Evolutionary conservation across 176 grass and related monocot species (phyloP).

Genomic region (Juncus effusus): DNA sequence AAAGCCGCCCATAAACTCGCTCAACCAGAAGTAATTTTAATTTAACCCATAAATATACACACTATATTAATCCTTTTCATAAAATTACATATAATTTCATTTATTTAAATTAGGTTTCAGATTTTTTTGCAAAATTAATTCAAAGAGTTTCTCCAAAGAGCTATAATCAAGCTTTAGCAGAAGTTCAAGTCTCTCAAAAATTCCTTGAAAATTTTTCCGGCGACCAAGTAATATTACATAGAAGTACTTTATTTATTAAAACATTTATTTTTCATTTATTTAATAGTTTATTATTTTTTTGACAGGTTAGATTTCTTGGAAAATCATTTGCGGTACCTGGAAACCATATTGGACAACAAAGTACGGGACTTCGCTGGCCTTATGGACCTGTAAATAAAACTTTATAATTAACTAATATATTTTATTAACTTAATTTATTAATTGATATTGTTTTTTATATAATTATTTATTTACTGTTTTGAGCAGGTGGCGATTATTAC

Average conservation of each 20-base stretch:
- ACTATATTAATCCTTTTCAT: constrained; percentile 1
- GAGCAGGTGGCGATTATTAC: constrained; percentile 91
- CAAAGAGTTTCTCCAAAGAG: constrained; percentile 96
- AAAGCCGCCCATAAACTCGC: constrained; percentile 71
- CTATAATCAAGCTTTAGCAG: constrained; percentile 85
- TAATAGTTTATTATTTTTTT: constrained; percentile 6
- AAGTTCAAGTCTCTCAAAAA: constrained; percentile 90
- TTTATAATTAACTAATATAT: too few species aligned
- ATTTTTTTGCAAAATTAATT: constrained; percentile 89
- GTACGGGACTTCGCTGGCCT: constrained; percentile 91
- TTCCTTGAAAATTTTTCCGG: constrained; percentile 97
- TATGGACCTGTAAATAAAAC: constrained; percentile 64
- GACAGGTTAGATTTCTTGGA: constrained; percentile 84
- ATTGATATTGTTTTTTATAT: constrained; percentile 10
- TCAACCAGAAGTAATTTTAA: constrained; percentile 58
- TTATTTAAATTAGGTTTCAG: constrained; percentile 42
- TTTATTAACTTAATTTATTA: background rate
- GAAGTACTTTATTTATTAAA: constrained; percentile 4
- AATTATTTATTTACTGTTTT: constrained; percentile 16
- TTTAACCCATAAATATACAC: constrained; percentile 1
- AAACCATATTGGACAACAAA: constrained; percentile 88
- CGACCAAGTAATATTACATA: constrained; percentile 70
- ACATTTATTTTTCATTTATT: constrained; percentile 16
- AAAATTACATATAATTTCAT: background rate
- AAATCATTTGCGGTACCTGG: constrained; percentile 93